Percentiles rank a stretch among this genome's conserved stretches.
Conservation (phyloP, 164 flowering plant genomes). For the Platanus orientalis region DNA sequence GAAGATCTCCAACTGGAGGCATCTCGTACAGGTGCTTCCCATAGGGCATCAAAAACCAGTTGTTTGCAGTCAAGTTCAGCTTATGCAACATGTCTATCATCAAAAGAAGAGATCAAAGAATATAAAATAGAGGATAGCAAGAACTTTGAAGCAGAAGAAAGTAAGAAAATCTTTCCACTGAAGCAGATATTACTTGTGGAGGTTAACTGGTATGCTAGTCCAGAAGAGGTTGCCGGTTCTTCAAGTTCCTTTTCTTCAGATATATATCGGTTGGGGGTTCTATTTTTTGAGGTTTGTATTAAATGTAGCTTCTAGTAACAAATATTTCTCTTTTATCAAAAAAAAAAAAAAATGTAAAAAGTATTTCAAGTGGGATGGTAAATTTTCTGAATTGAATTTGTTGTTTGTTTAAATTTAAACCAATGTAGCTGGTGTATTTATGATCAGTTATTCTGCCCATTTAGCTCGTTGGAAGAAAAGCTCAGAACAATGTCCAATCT, state of each 20-base stretch:
- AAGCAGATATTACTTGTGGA: constrained; percentile 78
- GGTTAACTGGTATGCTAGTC: constrained; percentile 83
- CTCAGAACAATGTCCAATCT: constrained; percentile 77
- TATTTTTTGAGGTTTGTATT: constrained; percentile 80
- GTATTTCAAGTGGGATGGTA: background rate
- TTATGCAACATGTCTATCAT: constrained; percentile 22
- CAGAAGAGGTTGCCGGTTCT: constrained; percentile 75
- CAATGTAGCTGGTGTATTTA: constrained; percentile 15
- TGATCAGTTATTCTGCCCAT: constrained; percentile 74
- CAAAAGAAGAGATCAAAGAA: constrained; percentile 28
- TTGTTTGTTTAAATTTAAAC: background rate
- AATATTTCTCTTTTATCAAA: no score
- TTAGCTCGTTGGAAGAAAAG: constrained; percentile 72
- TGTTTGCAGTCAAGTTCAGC: constrained; percentile 49
- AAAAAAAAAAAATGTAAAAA: no score
- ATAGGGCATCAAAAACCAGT: constrained; percentile 37
- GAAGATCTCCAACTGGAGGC: constrained; percentile 8
- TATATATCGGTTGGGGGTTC: constrained; percentile 80
- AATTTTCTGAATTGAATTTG: background rate
- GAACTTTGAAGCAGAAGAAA: constrained; percentile 35
- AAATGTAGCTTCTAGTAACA: background rate
- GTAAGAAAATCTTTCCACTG: constrained; percentile 56
- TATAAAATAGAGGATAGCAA: constrained; percentile 22
- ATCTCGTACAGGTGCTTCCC: constrained; percentile 24
- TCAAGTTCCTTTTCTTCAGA: constrained; percentile 79